Conservation (phyloP, 1,284 basidiomycete genomes). For the Ganoderma boninense region DNA sequence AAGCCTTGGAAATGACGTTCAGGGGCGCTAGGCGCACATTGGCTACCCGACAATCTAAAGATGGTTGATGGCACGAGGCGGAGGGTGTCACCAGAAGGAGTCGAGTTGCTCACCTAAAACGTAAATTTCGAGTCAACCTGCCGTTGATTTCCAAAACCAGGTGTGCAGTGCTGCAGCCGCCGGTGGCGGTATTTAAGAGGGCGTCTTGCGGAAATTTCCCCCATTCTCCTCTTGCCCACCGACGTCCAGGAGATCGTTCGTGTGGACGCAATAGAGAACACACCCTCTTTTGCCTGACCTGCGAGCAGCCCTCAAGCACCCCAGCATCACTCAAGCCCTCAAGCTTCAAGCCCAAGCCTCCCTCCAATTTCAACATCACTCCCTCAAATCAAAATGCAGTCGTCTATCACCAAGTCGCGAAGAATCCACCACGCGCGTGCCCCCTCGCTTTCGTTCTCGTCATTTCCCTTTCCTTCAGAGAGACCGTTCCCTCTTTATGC, state of each 20-base stretch:
- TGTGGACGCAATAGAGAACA: constrained; percentile 24
- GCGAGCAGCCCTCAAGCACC: constrained; percentile 3
- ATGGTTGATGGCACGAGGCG: too few species aligned
- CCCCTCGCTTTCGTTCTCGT: constrained; percentile 22
- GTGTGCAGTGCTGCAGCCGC: constrained; percentile 6
- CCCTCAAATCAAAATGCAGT: constrained; percentile 18
- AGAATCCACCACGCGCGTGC: constrained; percentile 22
- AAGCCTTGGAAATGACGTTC: too few species aligned
- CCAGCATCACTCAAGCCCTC: not conserved
- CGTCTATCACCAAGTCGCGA: constrained; percentile 13
- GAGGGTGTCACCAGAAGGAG: constrained; percentile 16
- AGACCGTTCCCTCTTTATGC: constrained; percentile 32
- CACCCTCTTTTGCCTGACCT: constrained; percentile 26
- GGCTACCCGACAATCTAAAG: not conserved
- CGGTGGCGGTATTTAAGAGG: constrained; percentile 23
- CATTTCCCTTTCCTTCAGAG: constrained; percentile 24
- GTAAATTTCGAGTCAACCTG: constrained; percentile 24
- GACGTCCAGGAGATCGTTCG: constrained; percentile 32
- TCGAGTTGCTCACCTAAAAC: constrained; percentile 20
- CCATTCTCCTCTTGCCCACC: constrained; percentile 28
- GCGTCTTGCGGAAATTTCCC: constrained; percentile 14
- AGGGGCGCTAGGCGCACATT: not conserved
- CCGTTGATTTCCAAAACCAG: constrained; percentile 28
- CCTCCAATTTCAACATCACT: not conserved
- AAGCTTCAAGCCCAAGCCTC: not conserved